Evolutionary conservation across 345 rosid species (phyloP).

Genomic region (Physaria fendleri): DNA sequence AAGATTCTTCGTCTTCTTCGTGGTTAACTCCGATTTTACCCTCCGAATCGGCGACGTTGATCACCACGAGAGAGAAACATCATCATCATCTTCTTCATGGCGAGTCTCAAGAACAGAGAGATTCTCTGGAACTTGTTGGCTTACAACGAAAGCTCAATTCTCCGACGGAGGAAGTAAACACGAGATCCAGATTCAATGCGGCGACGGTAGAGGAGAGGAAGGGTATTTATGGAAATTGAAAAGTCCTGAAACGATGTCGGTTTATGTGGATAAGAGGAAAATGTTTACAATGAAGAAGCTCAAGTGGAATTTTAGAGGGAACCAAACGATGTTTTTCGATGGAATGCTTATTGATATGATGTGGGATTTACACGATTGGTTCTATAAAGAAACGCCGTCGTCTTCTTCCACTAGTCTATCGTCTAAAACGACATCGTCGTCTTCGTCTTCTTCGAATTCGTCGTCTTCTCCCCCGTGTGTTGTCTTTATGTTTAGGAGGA

Average conservation of each 20-base stretch:
- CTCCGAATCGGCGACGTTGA: conserved; percentile 51
- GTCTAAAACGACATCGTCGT: conserved; percentile 28
- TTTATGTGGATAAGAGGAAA: conserved; percentile 53
- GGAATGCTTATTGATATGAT: conserved; percentile 80
- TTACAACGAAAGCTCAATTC: conserved; percentile 61
- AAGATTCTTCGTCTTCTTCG: conserved; percentile 45
- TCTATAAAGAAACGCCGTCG: conserved; percentile 38
- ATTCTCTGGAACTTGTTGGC: conserved; percentile 38
- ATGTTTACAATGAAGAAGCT: conserved; percentile 59
- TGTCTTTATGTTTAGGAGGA: conserved; percentile 76
- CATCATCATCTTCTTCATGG: background rate
- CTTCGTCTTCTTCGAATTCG: too few species aligned
- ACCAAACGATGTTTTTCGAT: conserved; percentile 71
- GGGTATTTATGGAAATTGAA: conserved; percentile 25
- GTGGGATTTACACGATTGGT: conserved; percentile 95
- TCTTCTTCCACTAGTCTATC: conserved; percentile 49
- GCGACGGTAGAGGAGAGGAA: conserved; percentile 32
- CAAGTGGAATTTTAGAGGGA: conserved; percentile 92
- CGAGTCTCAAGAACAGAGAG: conserved; percentile 51
- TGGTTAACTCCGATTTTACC: conserved; percentile 47
- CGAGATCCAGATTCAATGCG: conserved; percentile 60
- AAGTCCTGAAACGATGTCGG: conserved; percentile 38
- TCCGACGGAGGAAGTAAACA: conserved; percentile 45
- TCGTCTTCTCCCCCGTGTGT: conserved; percentile 38
- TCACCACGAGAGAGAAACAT: conserved; percentile 22